Conservation (phyloP, 495 filamentous ascomycete genomes). For the Daldinia childiae region DNA sequence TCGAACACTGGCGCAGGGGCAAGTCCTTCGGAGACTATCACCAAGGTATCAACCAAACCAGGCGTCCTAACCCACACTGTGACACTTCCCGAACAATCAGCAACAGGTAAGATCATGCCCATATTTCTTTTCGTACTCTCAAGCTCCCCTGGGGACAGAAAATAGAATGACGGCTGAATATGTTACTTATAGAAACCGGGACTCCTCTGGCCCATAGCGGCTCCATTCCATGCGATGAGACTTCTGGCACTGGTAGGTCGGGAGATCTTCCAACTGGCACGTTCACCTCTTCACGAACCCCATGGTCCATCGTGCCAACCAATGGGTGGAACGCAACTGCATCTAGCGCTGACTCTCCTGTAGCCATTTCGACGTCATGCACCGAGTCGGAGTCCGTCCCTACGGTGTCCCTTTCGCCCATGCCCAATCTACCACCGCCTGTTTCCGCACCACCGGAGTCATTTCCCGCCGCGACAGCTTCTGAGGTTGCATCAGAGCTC, state of each 20-base stretch:
- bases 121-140: not conserved
- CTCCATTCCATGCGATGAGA: slow-evolving; percentile 22
- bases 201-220: slow-evolving; percentile 26
- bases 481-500: slow-evolving; percentile 8
- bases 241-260: slow-evolving; percentile 24
- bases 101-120: slow-evolving; percentile 21
- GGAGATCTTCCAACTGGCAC: slow-evolving; percentile 29
- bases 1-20: not conserved
- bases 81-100: slow-evolving; percentile 21
- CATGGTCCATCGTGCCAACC: slow-evolving; percentile 41
- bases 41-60: slow-evolving; percentile 19
- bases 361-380: slow-evolving; percentile 16
- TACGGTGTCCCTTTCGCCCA: slow-evolving; percentile 19
- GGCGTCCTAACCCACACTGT: slow-evolving; percentile 29
- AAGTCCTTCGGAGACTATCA: slow-evolving; percentile 14
- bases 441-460: slow-evolving; percentile 29
- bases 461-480: not conserved
- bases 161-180: slow-evolving; percentile 2
- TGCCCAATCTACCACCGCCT: slow-evolving; percentile 39
- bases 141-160: not conserved
- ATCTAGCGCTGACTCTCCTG: slow-evolving; percentile 12
- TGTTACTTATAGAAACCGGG: slow-evolving; percentile 17
- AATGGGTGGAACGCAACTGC: slow-evolving; percentile 44
- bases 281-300: slow-evolving; percentile 34
- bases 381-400: slow-evolving; percentile 17